Base-by-base conservation (phyloP, 257 asterid genomes). In the Plantago elongata region DNA sequence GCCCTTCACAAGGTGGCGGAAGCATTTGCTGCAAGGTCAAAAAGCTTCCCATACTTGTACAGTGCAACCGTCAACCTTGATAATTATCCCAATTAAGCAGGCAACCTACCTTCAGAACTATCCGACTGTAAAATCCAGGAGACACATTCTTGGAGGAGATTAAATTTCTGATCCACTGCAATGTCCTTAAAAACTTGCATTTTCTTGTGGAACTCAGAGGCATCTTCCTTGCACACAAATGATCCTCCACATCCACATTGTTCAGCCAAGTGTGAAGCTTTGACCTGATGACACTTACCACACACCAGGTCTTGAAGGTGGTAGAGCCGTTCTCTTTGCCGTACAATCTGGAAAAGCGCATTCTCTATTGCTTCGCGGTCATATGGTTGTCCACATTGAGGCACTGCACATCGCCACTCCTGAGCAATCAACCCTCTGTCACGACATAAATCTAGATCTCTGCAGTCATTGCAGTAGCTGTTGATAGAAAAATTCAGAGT, bases 401-500 rank as follows among this genome's bases (percentile, higher is more conserved):
- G 78, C 60, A 83, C 88, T 5, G 78, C 74, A 63, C 99, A 92
- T 11, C 71, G 77, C 99, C 97, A 92, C 66, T 89, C 96, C 75
- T 78, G 89, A 74, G 72, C 72, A 3, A 60, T 63, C 75, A 88
- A 74, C 18, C 81, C 59, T 68, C 74, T 69, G 79, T 84, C 99
- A 17, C 82, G 81, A 76, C 88, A 70, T 71, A 92, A 76, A 67
- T 92, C 96, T 48, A 92, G 82, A 69, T 92, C 99, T 76, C 95
- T 83, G 75, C 91, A 84, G 80, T 84, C 97, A 52, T 84, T 84
- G 89, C 99, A 92, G 83, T 84, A 84, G 79, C 99, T 92, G 92
- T 52, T 42, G 70, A 43, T n/a, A 27, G 43, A 17, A 52, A 22
- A 52, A 8, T 11, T 11, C 27, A 51, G 27, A 11, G 30, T 22